Conservation (phyloP, 192 early-diverging fungal genomes). For the Backusella sp. region DNA sequence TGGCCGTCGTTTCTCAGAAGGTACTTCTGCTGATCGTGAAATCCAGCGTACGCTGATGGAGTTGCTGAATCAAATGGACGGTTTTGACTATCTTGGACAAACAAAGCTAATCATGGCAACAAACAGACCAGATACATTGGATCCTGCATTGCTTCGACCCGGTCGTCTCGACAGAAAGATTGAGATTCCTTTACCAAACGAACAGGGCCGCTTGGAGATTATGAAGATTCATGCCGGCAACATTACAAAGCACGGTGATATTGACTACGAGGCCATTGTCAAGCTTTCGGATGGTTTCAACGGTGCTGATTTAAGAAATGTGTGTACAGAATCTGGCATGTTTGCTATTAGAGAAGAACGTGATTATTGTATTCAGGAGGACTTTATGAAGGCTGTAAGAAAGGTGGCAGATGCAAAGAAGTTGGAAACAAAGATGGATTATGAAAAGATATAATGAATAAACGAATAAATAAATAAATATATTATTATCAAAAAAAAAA, state of each 20-base stretch:
- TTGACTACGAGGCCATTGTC: constrained; percentile 97
- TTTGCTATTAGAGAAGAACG: constrained; percentile 99
- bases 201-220: constrained; percentile 95
- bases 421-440: constrained; percentile 86
- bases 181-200: constrained; percentile 98
- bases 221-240: constrained; percentile 93
- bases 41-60: constrained; percentile 99
- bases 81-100: constrained; percentile 97
- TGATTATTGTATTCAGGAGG: constrained; percentile 97
- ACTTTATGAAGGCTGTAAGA: constrained; percentile 99
- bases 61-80: constrained; percentile 99
- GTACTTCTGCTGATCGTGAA: constrained; percentile 99
- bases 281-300: constrained; percentile 99
- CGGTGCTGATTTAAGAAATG: constrained; percentile 97
- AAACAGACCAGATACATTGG: constrained; percentile 97
- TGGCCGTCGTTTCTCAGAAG: constrained; percentile 96
- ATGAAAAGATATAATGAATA: constrained; percentile 73
- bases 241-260: constrained; percentile 96
- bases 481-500: no score
- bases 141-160: constrained; percentile 95
- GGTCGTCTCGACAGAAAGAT: constrained; percentile 98
- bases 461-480: not conserved
- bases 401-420: constrained; percentile 99
- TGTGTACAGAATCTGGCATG: constrained; percentile 99
- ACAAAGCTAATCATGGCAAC: constrained; percentile 99